Evolutionary conservation across 768 basidiomycete species (phyloP), one percentile per base, ranked within the genome.

Genomic region (Macrolepiota dolichaula): DNA sequence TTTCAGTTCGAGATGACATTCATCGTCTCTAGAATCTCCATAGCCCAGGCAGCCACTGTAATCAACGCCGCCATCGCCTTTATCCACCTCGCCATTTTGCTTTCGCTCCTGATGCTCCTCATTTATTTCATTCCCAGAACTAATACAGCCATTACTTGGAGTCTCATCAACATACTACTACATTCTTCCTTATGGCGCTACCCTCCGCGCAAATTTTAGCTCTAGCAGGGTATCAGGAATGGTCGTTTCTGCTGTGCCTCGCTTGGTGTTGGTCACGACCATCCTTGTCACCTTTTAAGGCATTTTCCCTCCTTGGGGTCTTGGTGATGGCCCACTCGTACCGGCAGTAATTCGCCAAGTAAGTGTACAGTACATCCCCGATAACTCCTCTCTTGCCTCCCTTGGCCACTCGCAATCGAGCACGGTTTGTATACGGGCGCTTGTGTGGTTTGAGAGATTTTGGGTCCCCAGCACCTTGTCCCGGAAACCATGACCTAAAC

Each of bases 121-220:
- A 35, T 68, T 22, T 67, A 67, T 52, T 57, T 54, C 25, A 36
- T 66, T n/a, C 66, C 67, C 1, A 51, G 50, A 13, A 55, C 65
- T 1, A 65, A 68, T 53, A 35, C 69, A 1, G 69, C 69, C 1
- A 35, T 64, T 22, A 55, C 65, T 10, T 70, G 69, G 67, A 70
- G 65, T 42, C 51, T 63, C 29, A 62, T 68, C 58, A 61, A 58
- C 2, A 42, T 63, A 5, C 61, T 32, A 13, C 56, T 67, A 1
- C 69, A 70, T 37, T 51, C 66, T 4, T 68, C 67, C 11, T 55
- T 65, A 4, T 69, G 68, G 68, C 61, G 67, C 2, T 60, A 58
- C 3, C 49, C 68, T 29, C 58, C 68, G 25, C 62, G 63, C 36
- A 60, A 65, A 63, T 36, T 40, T 60, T 2, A 57, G 55, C 19